Evolutionary conservation across 495 filamentous ascomycete species (phyloP).

Genomic region (Hypoxylon fragiforme): DNA sequence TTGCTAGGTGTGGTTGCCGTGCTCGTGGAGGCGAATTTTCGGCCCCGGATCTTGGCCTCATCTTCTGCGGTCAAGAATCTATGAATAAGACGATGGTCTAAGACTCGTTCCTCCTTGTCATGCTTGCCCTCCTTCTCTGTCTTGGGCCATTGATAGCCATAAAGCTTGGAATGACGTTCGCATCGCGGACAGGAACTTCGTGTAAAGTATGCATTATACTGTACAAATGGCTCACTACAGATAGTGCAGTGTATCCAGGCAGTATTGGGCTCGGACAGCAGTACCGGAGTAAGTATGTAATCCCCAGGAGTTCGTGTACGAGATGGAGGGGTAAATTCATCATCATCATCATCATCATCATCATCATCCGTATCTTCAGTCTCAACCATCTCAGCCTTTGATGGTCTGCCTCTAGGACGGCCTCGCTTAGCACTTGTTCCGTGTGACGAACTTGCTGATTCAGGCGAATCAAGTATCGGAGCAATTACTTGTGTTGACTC

Average conservation of each 20-base stretch:
- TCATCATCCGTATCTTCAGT: background rate
- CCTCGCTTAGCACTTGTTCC: slow-evolving; percentile 19
- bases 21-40: slow-evolving; percentile 32
- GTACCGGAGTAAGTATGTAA: slow-evolving; percentile 71
- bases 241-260: slow-evolving; percentile 87
- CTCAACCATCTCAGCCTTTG: slow-evolving; percentile 8
- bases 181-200: slow-evolving; percentile 85
- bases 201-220: slow-evolving; percentile 83
- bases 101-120: slow-evolving; percentile 75
- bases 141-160: slow-evolving; percentile 94
- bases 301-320: slow-evolving; percentile 67
- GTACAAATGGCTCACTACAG: slow-evolving; percentile 80
- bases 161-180: slow-evolving; percentile 93
- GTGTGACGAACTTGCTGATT: background rate
- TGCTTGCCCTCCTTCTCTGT: slow-evolving; percentile 72
- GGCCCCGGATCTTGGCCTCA: slow-evolving; percentile 59
- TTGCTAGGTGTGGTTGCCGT: background rate
- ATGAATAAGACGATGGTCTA: slow-evolving; percentile 73
- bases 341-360: too few relatives aligned
- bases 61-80: slow-evolving; percentile 69
- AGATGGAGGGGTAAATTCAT: slow-evolving; percentile 37
- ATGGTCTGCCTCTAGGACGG: slow-evolving; percentile 22
- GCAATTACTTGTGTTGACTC: background rate
- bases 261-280: slow-evolving; percentile 72
- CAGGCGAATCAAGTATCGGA: background rate